These are phyloP conservation scores for Fusarium equiseti DNA, from an alignment of 2,329 filamentous ascomycete genomes.

Conservation along the genomic window DNA sequence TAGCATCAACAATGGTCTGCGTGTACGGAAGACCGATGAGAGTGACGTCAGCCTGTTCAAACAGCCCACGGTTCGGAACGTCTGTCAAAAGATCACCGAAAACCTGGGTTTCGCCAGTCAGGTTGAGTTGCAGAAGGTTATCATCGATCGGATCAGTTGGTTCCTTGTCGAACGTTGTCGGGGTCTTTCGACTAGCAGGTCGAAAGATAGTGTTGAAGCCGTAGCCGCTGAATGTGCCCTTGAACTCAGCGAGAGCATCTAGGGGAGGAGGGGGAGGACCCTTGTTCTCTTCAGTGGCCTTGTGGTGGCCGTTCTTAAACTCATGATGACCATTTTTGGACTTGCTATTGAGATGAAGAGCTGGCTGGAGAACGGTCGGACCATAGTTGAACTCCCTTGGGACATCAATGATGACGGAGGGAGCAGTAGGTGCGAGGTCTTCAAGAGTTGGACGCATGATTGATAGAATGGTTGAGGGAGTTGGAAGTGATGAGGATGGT, in stretches of 20 bases:
- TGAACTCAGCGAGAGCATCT: neutral
- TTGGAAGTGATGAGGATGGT: neutral
- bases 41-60: neutral
- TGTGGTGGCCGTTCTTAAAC: neutral
- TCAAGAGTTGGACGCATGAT: neutral
- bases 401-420: neutral
- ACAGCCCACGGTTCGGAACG: neutral
- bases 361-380: neutral
- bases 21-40: neutral
- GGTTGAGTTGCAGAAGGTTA: neutral
- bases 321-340: neutral
- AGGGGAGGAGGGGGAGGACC: neutral
- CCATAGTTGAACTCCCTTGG: neutral
- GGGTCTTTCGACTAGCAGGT: neutral
- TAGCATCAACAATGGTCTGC: neutral
- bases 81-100: fast-evolving
- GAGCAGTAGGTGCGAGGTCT: neutral
- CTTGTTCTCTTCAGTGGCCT: neutral
- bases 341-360: neutral
- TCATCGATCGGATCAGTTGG: neutral
- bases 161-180: neutral
- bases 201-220: slow-evolving; percentile 8
- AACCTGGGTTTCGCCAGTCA: neutral
- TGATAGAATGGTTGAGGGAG: no score
- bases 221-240: neutral